Conservation (phyloP, 2,329 filamentous ascomycete species). For the Nemania sp. region DNA sequence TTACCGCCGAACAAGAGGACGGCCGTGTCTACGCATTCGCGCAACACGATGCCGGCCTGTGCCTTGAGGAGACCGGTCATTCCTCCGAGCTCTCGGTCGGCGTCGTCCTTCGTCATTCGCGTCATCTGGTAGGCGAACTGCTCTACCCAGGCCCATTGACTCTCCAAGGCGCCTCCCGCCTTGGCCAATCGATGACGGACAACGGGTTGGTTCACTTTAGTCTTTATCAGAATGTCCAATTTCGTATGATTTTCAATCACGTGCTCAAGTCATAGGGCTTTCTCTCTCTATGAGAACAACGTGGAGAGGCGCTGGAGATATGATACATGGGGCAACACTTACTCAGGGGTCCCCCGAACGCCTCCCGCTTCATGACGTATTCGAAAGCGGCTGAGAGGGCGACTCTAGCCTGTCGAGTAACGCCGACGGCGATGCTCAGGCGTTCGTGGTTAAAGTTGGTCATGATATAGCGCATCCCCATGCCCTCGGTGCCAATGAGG, state of each 20-base stretch:
- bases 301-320: too few relatives aligned
- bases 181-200: conserved; percentile 80
- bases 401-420: conserved; percentile 68
- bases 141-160: conserved; percentile 76
- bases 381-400: conserved; percentile 54
- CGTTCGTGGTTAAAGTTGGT: conserved; percentile 84
- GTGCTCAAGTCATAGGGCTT: background rate
- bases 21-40: conserved; percentile 76
- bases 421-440: conserved; percentile 72
- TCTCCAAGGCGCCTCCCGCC: conserved; percentile 75
- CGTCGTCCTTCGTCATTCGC: conserved; percentile 68
- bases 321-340: background rate
- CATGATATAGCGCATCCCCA: conserved; percentile 81
- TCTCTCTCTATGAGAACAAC: background rate
- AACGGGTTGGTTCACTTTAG: conserved; percentile 75
- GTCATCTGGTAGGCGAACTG: conserved; percentile 76
- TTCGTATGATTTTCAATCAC: background rate
- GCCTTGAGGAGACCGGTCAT: conserved; percentile 80
- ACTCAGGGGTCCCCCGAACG: conserved; percentile 60
- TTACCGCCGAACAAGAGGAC: conserved; percentile 80
- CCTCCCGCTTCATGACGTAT: conserved; percentile 59
- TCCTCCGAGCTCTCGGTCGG: conserved; percentile 74
- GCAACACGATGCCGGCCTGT: conserved; percentile 76
- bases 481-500: conserved; percentile 75
- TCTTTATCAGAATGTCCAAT: background rate